Evolutionary conservation across 441 rosid genomes (phyloP), one percentile per base, ranked within the genome.

Genomic region (Pelargonium exstipulatum): DNA sequence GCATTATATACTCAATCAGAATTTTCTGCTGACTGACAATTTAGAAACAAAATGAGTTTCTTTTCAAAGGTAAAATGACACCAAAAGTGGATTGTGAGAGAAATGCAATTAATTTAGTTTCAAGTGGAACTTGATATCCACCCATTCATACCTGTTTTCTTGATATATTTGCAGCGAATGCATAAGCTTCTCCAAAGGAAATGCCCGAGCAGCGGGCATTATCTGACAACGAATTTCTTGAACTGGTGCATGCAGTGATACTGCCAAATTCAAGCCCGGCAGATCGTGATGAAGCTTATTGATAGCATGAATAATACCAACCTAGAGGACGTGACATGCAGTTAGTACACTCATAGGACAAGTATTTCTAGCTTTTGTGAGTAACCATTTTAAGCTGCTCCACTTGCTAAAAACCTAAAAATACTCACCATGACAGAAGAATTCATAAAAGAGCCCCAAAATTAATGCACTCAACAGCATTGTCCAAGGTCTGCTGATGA

Each of bases 171-270:
- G 84, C 69, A 95, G 80, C 35, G 96, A 42, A 76, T 83, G 82
- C 95, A 95, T 92, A n/a, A 95, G 98, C 81, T 90, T 95, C 74
- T 82, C 91, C 77, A 95, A 81, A 79, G 98, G 95, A 83, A 95
- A 95, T 77, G 99, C 99, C 74, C 95, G 86, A 68, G 98, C 97
- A 20, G 97, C 91, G 45, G 97, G 99, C 99, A 95, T 95, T 78
- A 95, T 92, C 75, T 90, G 90, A 71, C 97, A 95, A 69, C 95
- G 93, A 65, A 92, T 81, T 55, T 92, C 99, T 79, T 95, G 99
- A 76, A 87, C 92, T 67, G 99, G 97, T 4, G 99, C 98, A 72
- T 94, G 98, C 72, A 91, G 86, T 29, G 97, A 95, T 55, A 90
- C 95, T 16, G 98, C 99, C 69, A 95, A 85, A 84, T 91, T 95